Base-by-base conservation (phyloP, 1,284 basidiomycete genomes). In the Apiotrichum mycotoxinovorans region DNA sequence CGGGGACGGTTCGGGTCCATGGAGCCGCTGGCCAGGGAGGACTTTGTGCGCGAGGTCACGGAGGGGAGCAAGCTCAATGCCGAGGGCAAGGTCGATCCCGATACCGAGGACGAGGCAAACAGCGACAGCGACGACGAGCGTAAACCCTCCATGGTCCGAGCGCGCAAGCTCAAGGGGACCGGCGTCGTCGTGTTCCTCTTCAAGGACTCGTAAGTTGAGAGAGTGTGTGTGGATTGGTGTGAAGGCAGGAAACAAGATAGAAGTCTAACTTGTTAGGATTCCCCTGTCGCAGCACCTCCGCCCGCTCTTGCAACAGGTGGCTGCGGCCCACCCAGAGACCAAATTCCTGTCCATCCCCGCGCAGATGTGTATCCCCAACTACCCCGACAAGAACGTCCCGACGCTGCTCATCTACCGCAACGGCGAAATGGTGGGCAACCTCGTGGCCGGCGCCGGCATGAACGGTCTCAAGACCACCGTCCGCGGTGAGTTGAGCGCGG, bases 331-430 rank as follows among this genome's bases (percentile, higher is more conserved):
- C 75, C 90, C 93, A 3, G 85, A 87, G 26, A 91, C 93, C 11
- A 98, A 98, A 77, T 98, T 98, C 68, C 89, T 98, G 60, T 91
- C 89, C 37, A 98, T 98, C 66, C 85, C 95, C 2, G 93, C 93
- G 30, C 85, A 91, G 78, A 91, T 95, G 76, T 98, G 95, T 79
- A 97, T 98, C 66, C 87, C 91, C 25, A 89, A 98, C 76, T 88
- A 98, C 51, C 95, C 95, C 10, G 95, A 98, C 69, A 82, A 85
- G 40, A 87, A 94, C 57, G 78, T 94, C 46, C 96, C 95, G 1
- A 98, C 95, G 79, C 79, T 98, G 55, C 85, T 98, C 63, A 81
- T 97, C 38, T 98, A 98, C 77, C 84, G 89, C 42, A 88, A 88
- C 63, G 96, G 96, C 18, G 88, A 95, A 47, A 87, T 98, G 55